Percentiles rank a stretch among this genome's conserved stretches.
phyloP scores from a whole-genome alignment of 1,284 basidiomycete species.

The Ustilago loliicola region DNA sequence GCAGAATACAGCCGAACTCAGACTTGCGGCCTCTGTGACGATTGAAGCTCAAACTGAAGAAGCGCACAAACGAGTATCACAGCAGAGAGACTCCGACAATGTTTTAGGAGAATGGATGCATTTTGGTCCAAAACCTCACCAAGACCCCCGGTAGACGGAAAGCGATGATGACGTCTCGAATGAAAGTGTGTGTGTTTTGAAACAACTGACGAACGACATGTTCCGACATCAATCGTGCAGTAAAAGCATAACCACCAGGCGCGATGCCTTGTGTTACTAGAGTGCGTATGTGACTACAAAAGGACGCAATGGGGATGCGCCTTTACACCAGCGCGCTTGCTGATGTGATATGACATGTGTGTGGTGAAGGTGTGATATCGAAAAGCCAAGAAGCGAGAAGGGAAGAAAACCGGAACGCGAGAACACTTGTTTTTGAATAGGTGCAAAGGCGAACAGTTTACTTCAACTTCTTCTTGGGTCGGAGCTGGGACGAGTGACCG shows the following conservation, averaged over 20 bases:
- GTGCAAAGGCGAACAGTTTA: constrained; percentile 74
- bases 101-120: constrained; percentile 6
- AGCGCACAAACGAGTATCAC: background rate
- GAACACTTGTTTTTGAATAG: constrained; percentile 10
- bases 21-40: too few species aligned
- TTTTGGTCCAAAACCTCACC: constrained; percentile 4
- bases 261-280: background rate
- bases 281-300: constrained; percentile 10
- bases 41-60: too few species aligned
- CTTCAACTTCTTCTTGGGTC: constrained; percentile 95
- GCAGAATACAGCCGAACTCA: too few species aligned
- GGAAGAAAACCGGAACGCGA: constrained; percentile 2
- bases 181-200: constrained; percentile 3
- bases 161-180: background rate
- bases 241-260: background rate
- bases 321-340: background rate
- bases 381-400: constrained; percentile 4
- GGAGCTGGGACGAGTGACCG: constrained; percentile 70
- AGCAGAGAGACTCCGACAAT: too few species aligned
- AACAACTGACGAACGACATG: constrained; percentile 1
- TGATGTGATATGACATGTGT: constrained; percentile 8
- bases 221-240: background rate
- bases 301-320: background rate
- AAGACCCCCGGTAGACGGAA: background rate
- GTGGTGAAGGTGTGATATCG: constrained; percentile 10